Conservation (phyloP, 495 filamentous ascomycete species). For the Cairneyella variabilis region DNA sequence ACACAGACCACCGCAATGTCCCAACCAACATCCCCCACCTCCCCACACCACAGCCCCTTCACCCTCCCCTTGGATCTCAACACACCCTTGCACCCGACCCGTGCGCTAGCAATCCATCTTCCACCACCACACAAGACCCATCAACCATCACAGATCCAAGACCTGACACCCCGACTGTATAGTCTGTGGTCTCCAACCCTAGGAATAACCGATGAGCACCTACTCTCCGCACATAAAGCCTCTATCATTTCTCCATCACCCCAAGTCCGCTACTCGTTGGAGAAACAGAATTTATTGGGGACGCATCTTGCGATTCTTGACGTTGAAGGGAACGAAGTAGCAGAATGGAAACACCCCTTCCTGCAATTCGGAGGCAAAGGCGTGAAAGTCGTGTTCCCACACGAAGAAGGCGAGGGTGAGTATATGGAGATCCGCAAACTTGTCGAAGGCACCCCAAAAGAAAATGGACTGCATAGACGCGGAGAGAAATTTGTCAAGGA, state of each 20-base stretch:
- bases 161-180: background rate
- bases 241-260: background rate
- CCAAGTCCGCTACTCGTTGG: background rate
- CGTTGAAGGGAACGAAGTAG: slow-evolving; percentile 2
- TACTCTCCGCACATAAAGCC: slow-evolving; percentile 3
- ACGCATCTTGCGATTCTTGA: slow-evolving; percentile 6
- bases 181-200: background rate
- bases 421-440: background rate
- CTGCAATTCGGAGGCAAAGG: background rate
- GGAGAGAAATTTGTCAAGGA: slow-evolving; percentile 3
- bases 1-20: too few relatives aligned
- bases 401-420: background rate
- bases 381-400: background rate
- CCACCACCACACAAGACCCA: slow-evolving; percentile 1
- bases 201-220: slow-evolving; percentile 4
- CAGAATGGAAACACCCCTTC: slow-evolving; percentile 2
- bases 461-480: background rate
- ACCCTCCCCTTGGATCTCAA: slow-evolving; percentile 12
- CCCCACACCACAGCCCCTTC: background rate
- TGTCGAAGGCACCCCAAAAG: background rate
- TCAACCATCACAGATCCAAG: slow-evolving; percentile 5
- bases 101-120: slow-evolving; percentile 5
- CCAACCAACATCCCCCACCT: background rate
- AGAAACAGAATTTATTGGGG: slow-evolving; percentile 3
- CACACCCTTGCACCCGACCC: background rate